A percentile compares a stretch with the other conserved stretches of the same genome.
Evolutionary conservation across 495 filamentous ascomycete genomes (phyloP).

Genomic region (Podospora pseudoanserina): DNA sequence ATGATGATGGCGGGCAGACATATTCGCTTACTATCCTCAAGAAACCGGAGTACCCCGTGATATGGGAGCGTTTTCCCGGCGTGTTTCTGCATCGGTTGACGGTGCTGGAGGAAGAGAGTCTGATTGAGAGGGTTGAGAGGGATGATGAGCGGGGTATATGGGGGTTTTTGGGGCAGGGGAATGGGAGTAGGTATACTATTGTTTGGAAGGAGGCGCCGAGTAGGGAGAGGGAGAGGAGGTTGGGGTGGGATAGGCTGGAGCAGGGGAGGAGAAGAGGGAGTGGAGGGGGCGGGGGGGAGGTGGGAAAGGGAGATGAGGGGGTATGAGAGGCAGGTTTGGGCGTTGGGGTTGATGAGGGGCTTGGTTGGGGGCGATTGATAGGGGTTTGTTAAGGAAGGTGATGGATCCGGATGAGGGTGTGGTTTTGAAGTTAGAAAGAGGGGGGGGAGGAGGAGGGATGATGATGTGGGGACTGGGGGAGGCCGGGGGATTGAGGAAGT

Average conservation of each 20-base stretch:
- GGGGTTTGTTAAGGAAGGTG: background rate
- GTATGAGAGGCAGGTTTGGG: constrained; percentile 4
- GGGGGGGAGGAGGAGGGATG: background rate
- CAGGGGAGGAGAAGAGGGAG: background rate
- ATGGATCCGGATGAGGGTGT: background rate
- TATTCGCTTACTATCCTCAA: too few relatives aligned
- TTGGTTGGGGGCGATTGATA: background rate
- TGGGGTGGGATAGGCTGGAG: background rate
- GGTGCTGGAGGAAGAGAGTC: background rate
- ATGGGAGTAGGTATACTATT: background rate
- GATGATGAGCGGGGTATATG: background rate
- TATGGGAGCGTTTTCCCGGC: background rate
- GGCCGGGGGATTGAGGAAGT: background rate
- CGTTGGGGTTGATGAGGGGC: background rate
- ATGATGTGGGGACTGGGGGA: background rate
- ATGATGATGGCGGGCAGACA: too few relatives aligned
- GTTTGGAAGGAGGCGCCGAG: background rate
- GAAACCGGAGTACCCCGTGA: background rate
- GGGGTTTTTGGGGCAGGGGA: background rate
- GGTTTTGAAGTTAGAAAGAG: background rate
- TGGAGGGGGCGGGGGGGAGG: background rate
- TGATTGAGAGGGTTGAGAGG: background rate
- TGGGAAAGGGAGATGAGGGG: background rate
- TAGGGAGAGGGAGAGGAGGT: background rate
- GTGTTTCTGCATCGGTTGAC: background rate